A percentile compares a stretch with the other conserved stretches of the same genome.
phyloP scores from a whole-genome alignment of 148 eudicot genomes.

The Heliosperma pusillum region DNA sequence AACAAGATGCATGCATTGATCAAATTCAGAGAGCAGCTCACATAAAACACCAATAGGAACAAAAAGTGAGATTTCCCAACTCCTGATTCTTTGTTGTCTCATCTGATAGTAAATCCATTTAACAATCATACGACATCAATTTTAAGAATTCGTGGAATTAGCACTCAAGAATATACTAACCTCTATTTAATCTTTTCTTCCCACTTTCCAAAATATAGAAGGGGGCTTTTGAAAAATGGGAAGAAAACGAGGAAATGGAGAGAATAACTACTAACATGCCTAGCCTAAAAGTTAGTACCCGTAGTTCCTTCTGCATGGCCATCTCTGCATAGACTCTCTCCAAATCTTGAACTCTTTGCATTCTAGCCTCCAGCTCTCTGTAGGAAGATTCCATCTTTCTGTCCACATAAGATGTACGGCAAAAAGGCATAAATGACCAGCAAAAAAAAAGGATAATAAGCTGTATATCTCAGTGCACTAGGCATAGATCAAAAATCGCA shows the following conservation, averaged over 20 bases:
- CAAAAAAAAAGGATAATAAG: not conserved
- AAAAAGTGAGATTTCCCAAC: not conserved
- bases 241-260: too few species aligned
- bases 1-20: too few species aligned
- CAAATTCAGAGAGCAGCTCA: too few species aligned
- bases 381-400: slow-evolving; percentile 71
- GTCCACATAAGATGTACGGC: slow-evolving; percentile 8
- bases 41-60: too few species aligned
- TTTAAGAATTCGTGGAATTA: not conserved
- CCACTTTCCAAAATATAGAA: too few species aligned
- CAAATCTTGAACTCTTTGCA: slow-evolving; percentile 56
- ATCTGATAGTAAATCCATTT: not conserved
- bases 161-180: too few species aligned
- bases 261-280: not conserved
- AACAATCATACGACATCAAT: not conserved
- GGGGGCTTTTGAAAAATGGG: too few species aligned
- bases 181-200: too few species aligned
- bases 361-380: slow-evolving; percentile 67
- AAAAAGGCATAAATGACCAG: not conserved
- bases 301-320: slow-evolving; percentile 83
- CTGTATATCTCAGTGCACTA: not conserved
- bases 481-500: not conserved
- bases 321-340: slow-evolving; percentile 65
- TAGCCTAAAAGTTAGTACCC: slow-evolving; percentile 39
- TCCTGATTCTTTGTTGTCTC: not conserved